phyloP scores from a whole-genome alignment of 208 protist genomes.

The Tritrichomonas musculus region DNA sequence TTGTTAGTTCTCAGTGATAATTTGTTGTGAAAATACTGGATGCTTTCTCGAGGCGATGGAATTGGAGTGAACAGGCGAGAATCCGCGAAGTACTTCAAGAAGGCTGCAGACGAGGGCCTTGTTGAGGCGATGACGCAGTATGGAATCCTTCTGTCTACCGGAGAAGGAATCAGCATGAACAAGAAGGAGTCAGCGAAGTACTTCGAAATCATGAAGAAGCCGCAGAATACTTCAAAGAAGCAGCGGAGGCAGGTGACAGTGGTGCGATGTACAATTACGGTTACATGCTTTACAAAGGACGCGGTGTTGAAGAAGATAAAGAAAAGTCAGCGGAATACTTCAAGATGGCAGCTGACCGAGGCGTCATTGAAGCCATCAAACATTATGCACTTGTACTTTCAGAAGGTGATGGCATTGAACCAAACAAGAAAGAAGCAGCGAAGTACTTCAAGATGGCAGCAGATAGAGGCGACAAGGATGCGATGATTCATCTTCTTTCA shows the following conservation, averaged over 20 bases:
- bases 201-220: neutral
- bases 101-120: no score
- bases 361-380: neutral
- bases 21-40: no score
- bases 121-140: no score
- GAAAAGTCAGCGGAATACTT: neutral
- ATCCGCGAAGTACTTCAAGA: no score
- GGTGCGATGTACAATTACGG: neutral
- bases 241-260: neutral
- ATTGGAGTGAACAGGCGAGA: no score
- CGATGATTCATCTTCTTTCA: neutral
- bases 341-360: neutral
- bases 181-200: no score
- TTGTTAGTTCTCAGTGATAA: no score
- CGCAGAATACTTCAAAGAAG: neutral
- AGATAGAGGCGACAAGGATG: neutral
- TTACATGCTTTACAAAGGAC: neutral
- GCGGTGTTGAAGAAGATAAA: neutral
- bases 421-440: neutral
- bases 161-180: no score
- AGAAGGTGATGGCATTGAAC: neutral
- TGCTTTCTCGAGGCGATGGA: no score
- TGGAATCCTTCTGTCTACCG: neutral
- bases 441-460: constrained; percentile 9
- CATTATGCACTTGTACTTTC: neutral